A percentile compares a stretch with the other conserved stretches of the same genome.
phyloP scores from a whole-genome alignment of 2,329 filamentous ascomycete genomes.

The Meredithiella fracta region DNA sequence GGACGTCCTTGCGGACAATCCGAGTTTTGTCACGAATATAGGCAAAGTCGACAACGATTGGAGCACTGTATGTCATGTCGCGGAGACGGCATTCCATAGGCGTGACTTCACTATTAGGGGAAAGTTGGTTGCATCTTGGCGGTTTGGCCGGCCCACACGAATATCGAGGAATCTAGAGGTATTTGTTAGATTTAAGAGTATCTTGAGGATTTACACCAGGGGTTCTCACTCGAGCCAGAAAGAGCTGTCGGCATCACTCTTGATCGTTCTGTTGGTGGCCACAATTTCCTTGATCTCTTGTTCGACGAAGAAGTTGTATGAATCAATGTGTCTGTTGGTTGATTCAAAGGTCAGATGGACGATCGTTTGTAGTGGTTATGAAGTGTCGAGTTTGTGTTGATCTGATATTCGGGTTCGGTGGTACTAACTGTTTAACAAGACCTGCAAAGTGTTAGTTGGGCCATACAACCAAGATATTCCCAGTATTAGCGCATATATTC shows the following conservation, averaged over 20 bases:
- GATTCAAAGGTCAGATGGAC: not conserved
- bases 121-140: slow-evolving; percentile 56
- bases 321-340: slow-evolving; percentile 60
- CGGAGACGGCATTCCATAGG: slow-evolving; percentile 92
- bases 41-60: slow-evolving; percentile 81
- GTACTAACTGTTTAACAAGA: slow-evolving; percentile 15
- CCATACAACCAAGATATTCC: not conserved
- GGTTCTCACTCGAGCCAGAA: slow-evolving; percentile 61
- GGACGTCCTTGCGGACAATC: slow-evolving; percentile 58
- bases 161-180: slow-evolving; percentile 60
- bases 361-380: not conserved
- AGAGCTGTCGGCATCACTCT: slow-evolving; percentile 79
- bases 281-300: slow-evolving; percentile 96
- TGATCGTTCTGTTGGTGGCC: slow-evolving; percentile 71
- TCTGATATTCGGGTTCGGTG: slow-evolving; percentile 11
- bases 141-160: slow-evolving; percentile 65
- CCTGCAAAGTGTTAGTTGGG: slow-evolving; percentile 3
- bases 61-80: slow-evolving; percentile 95
- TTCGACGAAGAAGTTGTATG: slow-evolving; percentile 96
- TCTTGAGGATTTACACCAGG: not conserved
- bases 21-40: slow-evolving; percentile 69
- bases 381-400: not conserved
- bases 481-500: not conserved
- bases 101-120: slow-evolving; percentile 61
- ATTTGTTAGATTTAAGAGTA: not conserved